A percentile compares a stretch with the other conserved stretches of the same genome.
Evolutionary conservation across 2,329 filamentous ascomycete species (phyloP).

Genomic region (Aspergillus nomiae): DNA sequence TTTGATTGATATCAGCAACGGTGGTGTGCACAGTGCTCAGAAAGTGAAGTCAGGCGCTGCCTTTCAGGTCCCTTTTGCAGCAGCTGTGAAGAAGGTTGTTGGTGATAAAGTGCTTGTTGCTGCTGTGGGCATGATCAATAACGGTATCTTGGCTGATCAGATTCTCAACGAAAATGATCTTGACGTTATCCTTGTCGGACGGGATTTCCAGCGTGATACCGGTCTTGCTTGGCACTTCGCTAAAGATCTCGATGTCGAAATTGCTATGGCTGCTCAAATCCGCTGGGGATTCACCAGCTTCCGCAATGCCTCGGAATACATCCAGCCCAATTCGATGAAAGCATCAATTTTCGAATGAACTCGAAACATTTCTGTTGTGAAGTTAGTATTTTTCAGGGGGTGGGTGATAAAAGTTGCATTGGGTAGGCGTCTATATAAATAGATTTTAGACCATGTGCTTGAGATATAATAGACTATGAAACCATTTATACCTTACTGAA

Average conservation of each 20-base stretch:
- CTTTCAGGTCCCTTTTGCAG: slow-evolving; percentile 75
- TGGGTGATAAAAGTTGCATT: background rate
- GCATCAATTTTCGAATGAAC: background rate
- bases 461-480: no score
- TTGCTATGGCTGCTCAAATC: slow-evolving; percentile 34
- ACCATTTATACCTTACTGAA: no score
- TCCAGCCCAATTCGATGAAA: background rate
- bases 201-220: slow-evolving; percentile 72
- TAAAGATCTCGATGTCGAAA: slow-evolving; percentile 33
- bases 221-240: slow-evolving; percentile 30
- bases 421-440: background rate
- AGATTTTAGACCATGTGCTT: background rate
- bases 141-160: slow-evolving; percentile 68
- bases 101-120: slow-evolving; percentile 71
- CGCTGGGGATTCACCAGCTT: slow-evolving; percentile 34
- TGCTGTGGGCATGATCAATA: slow-evolving; percentile 73
- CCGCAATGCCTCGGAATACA: slow-evolving; percentile 29
- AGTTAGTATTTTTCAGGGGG: background rate
- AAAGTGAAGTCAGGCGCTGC: slow-evolving; percentile 55
- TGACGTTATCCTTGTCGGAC: slow-evolving; percentile 73
- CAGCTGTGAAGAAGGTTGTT: slow-evolving; percentile 70
- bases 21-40: slow-evolving; percentile 64
- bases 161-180: slow-evolving; percentile 54
- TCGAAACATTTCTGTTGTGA: background rate
- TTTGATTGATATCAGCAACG: slow-evolving; percentile 78